These are phyloP conservation scores for Cynanchum wilfordii DNA, from an alignment of 257 asterid genomes.

Conservation along the genomic window DNA sequence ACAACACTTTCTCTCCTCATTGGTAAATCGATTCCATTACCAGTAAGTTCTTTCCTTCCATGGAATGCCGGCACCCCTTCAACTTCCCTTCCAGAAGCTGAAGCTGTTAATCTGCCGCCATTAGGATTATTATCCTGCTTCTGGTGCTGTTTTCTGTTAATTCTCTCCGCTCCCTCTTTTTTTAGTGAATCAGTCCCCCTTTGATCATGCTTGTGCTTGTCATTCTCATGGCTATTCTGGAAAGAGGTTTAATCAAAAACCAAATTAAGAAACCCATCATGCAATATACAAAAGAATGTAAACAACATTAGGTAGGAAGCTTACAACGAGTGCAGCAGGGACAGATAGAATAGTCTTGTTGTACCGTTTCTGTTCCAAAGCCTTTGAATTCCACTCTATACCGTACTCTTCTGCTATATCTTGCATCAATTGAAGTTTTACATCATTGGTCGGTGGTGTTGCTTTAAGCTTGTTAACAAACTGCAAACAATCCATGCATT, in stretches of 20 bases:
- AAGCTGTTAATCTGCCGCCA: not conserved
- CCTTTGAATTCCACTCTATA: slow-evolving; percentile 58
- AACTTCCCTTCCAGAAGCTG: not conserved
- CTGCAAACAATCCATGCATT: slow-evolving; percentile 26
- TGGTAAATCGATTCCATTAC: not conserved
- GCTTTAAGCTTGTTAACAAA: slow-evolving; percentile 53
- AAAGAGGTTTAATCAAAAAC: not conserved
- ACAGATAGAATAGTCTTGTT: slow-evolving; percentile 22
- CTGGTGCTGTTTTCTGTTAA: not conserved
- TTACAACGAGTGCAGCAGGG: slow-evolving; percentile 39
- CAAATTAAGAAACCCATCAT: not conserved
- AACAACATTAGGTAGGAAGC: slow-evolving; percentile 3
- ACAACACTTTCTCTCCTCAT: not conserved
- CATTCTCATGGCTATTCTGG: slow-evolving; percentile 36
- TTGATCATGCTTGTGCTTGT: slow-evolving; percentile 1
- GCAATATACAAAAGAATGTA: not conserved
- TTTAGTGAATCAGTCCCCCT: slow-evolving; percentile 3
- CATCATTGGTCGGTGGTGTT: slow-evolving; percentile 42
- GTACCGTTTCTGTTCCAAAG: slow-evolving; percentile 53
- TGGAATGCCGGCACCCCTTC: not conserved
- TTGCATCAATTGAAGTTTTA: slow-evolving; percentile 63
- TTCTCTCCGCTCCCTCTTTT: not conserved
- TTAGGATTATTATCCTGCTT: not conserved
- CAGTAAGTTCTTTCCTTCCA: not conserved
- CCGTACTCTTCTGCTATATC: slow-evolving; percentile 61